Evolutionary conservation across 2,329 filamentous ascomycete species (phyloP).

Genomic region (Colletotrichum karsti): DNA sequence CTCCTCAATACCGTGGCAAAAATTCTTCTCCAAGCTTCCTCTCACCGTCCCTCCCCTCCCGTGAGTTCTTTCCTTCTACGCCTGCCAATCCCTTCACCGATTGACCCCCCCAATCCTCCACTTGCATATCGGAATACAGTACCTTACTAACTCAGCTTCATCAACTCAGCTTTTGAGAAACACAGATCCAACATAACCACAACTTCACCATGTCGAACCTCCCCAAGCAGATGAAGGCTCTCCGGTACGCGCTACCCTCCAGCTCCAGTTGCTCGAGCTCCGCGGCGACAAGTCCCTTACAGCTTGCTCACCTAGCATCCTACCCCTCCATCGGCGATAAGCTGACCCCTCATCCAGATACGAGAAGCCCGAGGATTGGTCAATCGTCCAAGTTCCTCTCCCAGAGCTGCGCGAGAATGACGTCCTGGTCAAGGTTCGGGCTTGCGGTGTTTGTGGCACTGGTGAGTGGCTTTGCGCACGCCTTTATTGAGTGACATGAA

Average conservation of each 20-base stretch:
- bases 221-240: slow-evolving; percentile 68
- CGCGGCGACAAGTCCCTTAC: neutral
- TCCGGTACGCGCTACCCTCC: slow-evolving; percentile 54
- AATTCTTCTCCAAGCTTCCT: neutral
- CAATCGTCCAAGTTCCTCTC: slow-evolving; percentile 69
- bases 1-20: neutral
- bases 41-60: neutral
- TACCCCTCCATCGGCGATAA: slow-evolving; percentile 21
- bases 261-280: neutral
- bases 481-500: neutral
- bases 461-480: slow-evolving; percentile 43
- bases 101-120: neutral
- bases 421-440: slow-evolving; percentile 73
- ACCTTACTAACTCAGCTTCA: neutral
- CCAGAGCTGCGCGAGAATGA: slow-evolving; percentile 68
- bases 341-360: slow-evolving; percentile 51
- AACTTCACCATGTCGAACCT: slow-evolving; percentile 47
- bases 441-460: slow-evolving; percentile 70
- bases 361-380: slow-evolving; percentile 69
- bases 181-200: neutral
- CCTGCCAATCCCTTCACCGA: too few species aligned
- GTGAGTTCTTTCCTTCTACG: neutral
- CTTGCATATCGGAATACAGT: neutral
- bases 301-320: slow-evolving; percentile 13
- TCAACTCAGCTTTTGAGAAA: neutral